Percentiles rank a stretch among this genome's conserved stretches.
These are phyloP conservation scores for Lecanosticta acicola DNA, from an alignment of 2,329 filamentous ascomycete genomes.

Conservation along the genomic window DNA sequence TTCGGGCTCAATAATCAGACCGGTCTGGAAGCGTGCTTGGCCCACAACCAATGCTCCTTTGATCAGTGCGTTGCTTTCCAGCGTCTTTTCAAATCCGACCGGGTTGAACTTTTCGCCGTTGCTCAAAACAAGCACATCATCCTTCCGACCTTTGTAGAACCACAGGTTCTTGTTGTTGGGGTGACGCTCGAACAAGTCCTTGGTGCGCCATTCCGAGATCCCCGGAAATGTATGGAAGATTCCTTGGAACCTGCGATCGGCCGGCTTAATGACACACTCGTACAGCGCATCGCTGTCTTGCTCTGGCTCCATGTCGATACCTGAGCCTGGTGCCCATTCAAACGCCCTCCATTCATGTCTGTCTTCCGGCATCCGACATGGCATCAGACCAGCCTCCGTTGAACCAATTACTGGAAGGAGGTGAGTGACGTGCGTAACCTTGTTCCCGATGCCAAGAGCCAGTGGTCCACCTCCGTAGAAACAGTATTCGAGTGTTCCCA, in stretches of 20 bases:
- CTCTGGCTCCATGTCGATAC: constrained; percentile 11
- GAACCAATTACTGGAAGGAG: constrained; percentile 14
- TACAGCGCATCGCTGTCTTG: constrained; percentile 22
- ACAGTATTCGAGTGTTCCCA: constrained; percentile 10
- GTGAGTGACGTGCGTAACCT: constrained; percentile 10
- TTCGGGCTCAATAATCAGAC: constrained; percentile 30
- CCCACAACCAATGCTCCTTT: constrained; percentile 33
- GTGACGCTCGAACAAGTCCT: constrained; percentile 28
- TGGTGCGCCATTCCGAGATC: constrained; percentile 32
- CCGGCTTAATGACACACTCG: constrained; percentile 33
- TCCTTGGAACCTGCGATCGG: constrained; percentile 13
- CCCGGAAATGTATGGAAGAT: constrained; percentile 32
- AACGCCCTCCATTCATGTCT: constrained; percentile 19
- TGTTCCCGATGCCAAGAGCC: constrained; percentile 10
- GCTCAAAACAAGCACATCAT: constrained; percentile 27
- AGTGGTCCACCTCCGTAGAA: constrained; percentile 19
- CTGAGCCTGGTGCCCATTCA: constrained; percentile 18
- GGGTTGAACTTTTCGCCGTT: constrained; percentile 30
- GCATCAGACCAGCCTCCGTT: constrained; percentile 17
- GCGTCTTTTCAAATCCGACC: constrained; percentile 17
- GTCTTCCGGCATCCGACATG: constrained; percentile 17
- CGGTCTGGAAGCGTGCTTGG: constrained; percentile 29
- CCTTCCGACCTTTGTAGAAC: constrained; percentile 26
- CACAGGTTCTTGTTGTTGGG: constrained; percentile 25
- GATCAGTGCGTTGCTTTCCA: constrained; percentile 26